A percentile compares a stretch with the other conserved stretches of the same genome.
These are phyloP conservation scores for Ustilago sp. DNA, from an alignment of 1,284 basidiomycete genomes.

Conservation along the genomic window DNA sequence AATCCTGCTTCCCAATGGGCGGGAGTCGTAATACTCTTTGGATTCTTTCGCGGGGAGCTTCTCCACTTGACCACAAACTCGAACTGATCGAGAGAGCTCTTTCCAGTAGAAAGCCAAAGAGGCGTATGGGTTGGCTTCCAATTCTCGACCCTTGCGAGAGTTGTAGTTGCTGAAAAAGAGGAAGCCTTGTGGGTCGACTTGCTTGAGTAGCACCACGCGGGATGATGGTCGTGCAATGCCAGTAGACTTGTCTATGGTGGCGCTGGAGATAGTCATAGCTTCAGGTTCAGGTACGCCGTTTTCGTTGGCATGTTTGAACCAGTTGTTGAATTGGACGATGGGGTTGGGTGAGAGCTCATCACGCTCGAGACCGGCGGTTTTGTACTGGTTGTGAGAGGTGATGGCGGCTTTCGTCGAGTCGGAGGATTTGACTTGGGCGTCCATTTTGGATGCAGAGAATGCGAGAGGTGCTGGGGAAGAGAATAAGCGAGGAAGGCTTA, in stretches of 20 bases:
- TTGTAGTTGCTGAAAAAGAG: constrained; percentile 97
- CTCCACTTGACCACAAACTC: constrained; percentile 87
- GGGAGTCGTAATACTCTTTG: constrained; percentile 83
- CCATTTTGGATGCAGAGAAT: constrained; percentile 20
- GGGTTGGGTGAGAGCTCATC: constrained; percentile 50
- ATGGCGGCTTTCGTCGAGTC: constrained; percentile 41
- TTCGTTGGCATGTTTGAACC: constrained; percentile 60
- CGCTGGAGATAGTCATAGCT: constrained; percentile 66
- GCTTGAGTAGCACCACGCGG: constrained; percentile 90
- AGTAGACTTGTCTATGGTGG: constrained; percentile 26
- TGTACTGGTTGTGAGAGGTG: constrained; percentile 65
- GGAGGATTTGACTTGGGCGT: constrained; percentile 17
- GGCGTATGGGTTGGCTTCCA: constrained; percentile 77
- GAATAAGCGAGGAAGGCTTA: background rate
- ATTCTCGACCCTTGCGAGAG: constrained; percentile 88
- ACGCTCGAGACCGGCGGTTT: constrained; percentile 55
- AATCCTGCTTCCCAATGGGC: constrained; percentile 85
- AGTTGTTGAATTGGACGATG: constrained; percentile 62
- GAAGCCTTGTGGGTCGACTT: constrained; percentile 77
- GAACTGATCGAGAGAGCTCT: constrained; percentile 82
- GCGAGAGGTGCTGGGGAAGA: background rate
- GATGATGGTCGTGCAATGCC: constrained; percentile 76
- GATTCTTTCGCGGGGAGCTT: constrained; percentile 79
- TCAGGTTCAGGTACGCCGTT: constrained; percentile 64
- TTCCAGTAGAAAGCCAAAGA: constrained; percentile 92